phyloP scores from a whole-genome alignment of 192 early-diverging fungal genomes.

The Paraglomus brasilianum region DNA sequence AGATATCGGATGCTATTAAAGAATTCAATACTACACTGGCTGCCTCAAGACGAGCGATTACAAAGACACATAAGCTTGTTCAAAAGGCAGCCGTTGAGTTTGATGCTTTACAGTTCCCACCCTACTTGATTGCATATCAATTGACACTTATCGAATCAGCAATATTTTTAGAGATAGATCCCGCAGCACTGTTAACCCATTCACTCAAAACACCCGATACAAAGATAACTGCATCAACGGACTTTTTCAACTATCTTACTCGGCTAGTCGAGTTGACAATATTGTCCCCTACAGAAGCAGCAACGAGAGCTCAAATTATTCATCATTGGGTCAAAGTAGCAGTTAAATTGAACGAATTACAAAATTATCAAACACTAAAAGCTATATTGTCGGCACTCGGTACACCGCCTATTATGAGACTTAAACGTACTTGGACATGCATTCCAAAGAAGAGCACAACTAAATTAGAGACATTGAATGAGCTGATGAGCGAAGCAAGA shows the following conservation, averaged over 20 bases:
- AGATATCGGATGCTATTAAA: conserved; percentile 45
- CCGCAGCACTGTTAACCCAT: conserved; percentile 57
- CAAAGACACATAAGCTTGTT: conserved; percentile 49
- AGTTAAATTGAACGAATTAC: conserved; percentile 50
- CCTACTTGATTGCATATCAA: conserved; percentile 66
- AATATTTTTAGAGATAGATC: conserved; percentile 64
- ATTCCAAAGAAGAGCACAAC: conserved; percentile 65
- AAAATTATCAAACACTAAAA: conserved; percentile 72
- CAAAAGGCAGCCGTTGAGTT: conserved; percentile 53
- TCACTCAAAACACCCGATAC: conserved; percentile 58
- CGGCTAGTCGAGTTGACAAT: conserved; percentile 72
- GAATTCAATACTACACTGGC: conserved; percentile 46
- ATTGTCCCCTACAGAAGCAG: conserved; percentile 55
- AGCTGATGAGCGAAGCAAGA: conserved; percentile 63
- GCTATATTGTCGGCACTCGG: conserved; percentile 65
- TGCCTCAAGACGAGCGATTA: conserved; percentile 51
- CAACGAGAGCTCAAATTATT: conserved; percentile 58
- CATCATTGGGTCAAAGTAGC: conserved; percentile 73
- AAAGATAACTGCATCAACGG: conserved; percentile 63
- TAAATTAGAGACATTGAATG: conserved; percentile 51
- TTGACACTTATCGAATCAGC: conserved; percentile 68
- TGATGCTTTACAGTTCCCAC: conserved; percentile 55
- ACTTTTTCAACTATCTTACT: conserved; percentile 83
- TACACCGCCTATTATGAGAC: conserved; percentile 66
- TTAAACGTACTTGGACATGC: conserved; percentile 71